Evolutionary conservation across 139 green algal genomes (phyloP).

Genomic region (Raphidocelis subcapitata): DNA sequence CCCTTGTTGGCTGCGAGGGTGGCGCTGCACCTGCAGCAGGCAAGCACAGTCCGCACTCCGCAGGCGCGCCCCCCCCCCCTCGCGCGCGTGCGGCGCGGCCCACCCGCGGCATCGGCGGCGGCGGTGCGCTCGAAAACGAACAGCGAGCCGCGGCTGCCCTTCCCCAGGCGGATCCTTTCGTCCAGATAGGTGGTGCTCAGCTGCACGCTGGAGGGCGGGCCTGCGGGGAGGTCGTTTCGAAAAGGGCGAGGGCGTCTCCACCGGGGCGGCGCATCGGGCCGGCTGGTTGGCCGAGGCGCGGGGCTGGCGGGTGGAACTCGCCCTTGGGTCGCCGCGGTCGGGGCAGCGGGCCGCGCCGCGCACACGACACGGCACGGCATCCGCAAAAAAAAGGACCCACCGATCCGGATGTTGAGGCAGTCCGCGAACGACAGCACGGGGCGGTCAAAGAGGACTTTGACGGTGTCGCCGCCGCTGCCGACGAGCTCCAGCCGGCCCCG

Average conservation of each 20-base stretch:
- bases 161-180: constrained; percentile 71
- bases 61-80: no score
- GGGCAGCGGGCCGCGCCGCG: no score
- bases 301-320: no score
- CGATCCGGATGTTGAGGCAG: constrained; percentile 58
- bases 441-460: constrained; percentile 75
- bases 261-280: no score
- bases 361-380: no score
- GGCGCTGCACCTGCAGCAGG: no score
- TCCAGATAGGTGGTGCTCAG: constrained; percentile 83
- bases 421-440: constrained; percentile 49
- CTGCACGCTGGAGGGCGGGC: constrained; percentile 54
- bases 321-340: no score
- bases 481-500: constrained; percentile 52
- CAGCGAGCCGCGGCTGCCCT: constrained; percentile 61
- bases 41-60: no score
- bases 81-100: no score
- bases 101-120: constrained; percentile 46
- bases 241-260: not conserved
- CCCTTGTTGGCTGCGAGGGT: no score
- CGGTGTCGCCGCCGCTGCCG: constrained; percentile 48
- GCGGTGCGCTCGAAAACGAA: constrained; percentile 79
- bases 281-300: no score
- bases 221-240: constrained; percentile 12
- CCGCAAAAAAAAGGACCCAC: constrained; percentile 8